phyloP scores from a whole-genome alignment of 2,329 filamentous ascomycete genomes.

The Ascochyta rabiei region DNA sequence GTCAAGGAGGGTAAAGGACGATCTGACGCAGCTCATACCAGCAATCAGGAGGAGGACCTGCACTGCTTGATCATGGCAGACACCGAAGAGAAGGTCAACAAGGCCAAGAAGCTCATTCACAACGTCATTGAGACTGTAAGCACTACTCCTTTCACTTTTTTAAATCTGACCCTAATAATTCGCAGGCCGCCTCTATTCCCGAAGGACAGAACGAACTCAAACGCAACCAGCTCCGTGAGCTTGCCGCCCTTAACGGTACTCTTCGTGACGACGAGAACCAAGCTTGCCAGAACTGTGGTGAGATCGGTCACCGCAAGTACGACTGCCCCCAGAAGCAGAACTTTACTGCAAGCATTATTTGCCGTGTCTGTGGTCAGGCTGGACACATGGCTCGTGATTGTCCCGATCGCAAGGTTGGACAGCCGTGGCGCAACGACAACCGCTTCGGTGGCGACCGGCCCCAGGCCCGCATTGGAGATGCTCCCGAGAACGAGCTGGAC shows the following conservation, averaged over 20 bases:
- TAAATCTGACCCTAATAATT: slow-evolving; percentile 37
- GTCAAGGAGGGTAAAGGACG: slow-evolving; percentile 99
- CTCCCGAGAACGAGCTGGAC: slow-evolving; percentile 93
- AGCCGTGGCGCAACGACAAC: slow-evolving; percentile 86
- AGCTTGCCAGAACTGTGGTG: slow-evolving; percentile 97
- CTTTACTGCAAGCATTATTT: slow-evolving; percentile 99
- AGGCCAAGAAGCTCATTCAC: slow-evolving; percentile 97
- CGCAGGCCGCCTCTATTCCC: slow-evolving; percentile 92
- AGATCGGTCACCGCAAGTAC: slow-evolving; percentile 98
- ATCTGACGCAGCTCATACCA: slow-evolving; percentile 97
- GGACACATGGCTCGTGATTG: slow-evolving; percentile 99
- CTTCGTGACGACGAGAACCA: slow-evolving; percentile 99
- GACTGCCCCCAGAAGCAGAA: slow-evolving; percentile 98
- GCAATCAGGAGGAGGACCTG: slow-evolving; percentile 99
- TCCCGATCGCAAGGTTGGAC: slow-evolving; percentile 88
- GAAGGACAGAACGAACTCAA: slow-evolving; percentile 99
- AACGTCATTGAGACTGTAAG: slow-evolving; percentile 98
- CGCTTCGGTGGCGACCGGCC: slow-evolving; percentile 57
- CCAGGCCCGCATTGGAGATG: slow-evolving; percentile 70
- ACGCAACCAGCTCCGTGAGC: slow-evolving; percentile 96
- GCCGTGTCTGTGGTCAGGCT: slow-evolving; percentile 95
- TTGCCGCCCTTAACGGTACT: slow-evolving; percentile 97
- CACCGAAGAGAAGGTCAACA: slow-evolving; percentile 99
- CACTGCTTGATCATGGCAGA: slow-evolving; percentile 99
- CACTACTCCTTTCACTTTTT: slow-evolving; percentile 31